A percentile compares a stretch with the other conserved stretches of the same genome.
These are phyloP conservation scores for Hypocreales sp. DNA, from an alignment of 2,329 filamentous ascomycete genomes.

Conservation along the genomic window DNA sequence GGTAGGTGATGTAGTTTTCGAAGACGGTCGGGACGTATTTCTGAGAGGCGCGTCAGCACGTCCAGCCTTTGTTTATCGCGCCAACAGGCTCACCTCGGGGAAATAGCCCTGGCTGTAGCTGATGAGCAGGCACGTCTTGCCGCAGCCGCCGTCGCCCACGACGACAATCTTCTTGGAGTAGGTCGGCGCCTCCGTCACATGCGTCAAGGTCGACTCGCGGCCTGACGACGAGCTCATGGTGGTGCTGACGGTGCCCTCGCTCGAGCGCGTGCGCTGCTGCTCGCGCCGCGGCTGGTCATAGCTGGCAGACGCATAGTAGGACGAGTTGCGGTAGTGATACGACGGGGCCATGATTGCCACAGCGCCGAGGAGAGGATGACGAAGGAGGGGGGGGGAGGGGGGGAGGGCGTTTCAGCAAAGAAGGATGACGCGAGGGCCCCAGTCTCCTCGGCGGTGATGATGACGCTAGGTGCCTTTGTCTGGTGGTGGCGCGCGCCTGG, in stretches of 20 bases:
- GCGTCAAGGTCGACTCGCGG: slow-evolving; percentile 64
- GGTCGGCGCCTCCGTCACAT: slow-evolving; percentile 76
- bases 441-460: no score
- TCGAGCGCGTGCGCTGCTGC: slow-evolving; percentile 49
- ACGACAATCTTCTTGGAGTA: slow-evolving; percentile 99
- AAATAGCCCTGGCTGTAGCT: slow-evolving; percentile 99
- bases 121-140: slow-evolving; percentile 96
- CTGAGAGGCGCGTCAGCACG: slow-evolving; percentile 28
- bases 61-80: background rate
- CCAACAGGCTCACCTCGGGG: slow-evolving; percentile 60
- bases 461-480: no score
- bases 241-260: slow-evolving; percentile 83
- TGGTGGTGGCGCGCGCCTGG: no score
- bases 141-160: slow-evolving; percentile 92
- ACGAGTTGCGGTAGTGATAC: slow-evolving; percentile 37
- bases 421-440: no score
- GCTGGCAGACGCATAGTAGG: slow-evolving; percentile 27
- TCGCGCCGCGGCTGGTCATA: slow-evolving; percentile 23
- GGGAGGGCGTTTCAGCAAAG: no score
- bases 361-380: no score
- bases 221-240: slow-evolving; percentile 62
- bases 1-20: slow-evolving; percentile 99
- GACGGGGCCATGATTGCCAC: slow-evolving; percentile 37
- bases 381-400: slow-evolving; percentile 2
- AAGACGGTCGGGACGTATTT: slow-evolving; percentile 99